A percentile compares a stretch with the other conserved stretches of the same genome.
phyloP scores from a whole-genome alignment of 192 early-diverging fungal genomes.

The Umbelopsis sp. region DNA sequence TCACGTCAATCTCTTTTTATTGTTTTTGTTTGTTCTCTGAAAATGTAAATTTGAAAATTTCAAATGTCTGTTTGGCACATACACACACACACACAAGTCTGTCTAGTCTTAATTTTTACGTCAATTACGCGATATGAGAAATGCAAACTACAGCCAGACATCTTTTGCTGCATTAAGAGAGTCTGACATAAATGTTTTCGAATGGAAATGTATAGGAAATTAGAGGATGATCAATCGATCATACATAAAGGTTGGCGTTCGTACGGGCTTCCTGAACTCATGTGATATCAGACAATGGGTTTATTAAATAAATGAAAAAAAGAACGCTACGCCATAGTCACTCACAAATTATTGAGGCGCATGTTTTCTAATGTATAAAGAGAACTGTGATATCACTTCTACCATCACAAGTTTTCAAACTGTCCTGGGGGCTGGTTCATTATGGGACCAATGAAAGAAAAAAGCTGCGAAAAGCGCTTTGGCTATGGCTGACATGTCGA shows the following conservation, averaged over 20 bases:
- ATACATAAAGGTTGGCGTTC: too few relatives aligned
- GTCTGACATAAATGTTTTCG: too few relatives aligned
- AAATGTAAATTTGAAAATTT: constrained; percentile 8
- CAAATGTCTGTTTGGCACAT: constrained; percentile 14
- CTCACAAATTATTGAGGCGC: too few relatives aligned
- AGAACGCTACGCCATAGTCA: too few relatives aligned
- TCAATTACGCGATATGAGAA: background rate
- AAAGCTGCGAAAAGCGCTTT: constrained; percentile 5
- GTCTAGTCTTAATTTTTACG: constrained; percentile 2
- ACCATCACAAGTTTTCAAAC: background rate
- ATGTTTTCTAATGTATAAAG: too few relatives aligned
- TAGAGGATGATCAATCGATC: too few relatives aligned
- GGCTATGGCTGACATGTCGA: background rate
- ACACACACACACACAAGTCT: background rate
- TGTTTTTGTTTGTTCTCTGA: background rate
- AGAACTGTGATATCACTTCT: background rate
- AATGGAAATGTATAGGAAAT: too few relatives aligned
- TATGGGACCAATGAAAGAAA: constrained; percentile 12
- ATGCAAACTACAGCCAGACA: background rate
- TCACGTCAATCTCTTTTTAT: background rate
- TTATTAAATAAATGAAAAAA: too few relatives aligned
- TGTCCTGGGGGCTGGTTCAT: constrained; percentile 20
- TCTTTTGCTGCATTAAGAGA: too few relatives aligned
- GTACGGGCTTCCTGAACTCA: too few relatives aligned
- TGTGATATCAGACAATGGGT: too few relatives aligned